phyloP scores from a whole-genome alignment of 306 rosid genomes.

The Vigna nakashimae region DNA sequence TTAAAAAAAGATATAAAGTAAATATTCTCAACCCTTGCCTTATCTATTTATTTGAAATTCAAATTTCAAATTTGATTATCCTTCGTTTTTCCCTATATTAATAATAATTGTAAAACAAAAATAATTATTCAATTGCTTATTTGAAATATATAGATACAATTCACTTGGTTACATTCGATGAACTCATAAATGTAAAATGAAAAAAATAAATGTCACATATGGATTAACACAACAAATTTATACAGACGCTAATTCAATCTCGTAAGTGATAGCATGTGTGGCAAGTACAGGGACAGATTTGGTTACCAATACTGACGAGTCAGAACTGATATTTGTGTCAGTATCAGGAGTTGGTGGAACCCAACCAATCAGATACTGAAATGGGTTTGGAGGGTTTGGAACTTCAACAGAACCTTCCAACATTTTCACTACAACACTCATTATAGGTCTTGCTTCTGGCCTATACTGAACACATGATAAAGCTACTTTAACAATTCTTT shows the following conservation, averaged over 20 bases:
- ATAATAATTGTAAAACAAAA: neutral
- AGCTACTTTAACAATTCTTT: conserved; percentile 46
- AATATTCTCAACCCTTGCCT: too few relatives aligned
- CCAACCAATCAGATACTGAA: conserved; percentile 28
- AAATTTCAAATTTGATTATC: too few relatives aligned
- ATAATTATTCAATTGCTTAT: neutral
- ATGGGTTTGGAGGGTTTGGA: conserved; percentile 48
- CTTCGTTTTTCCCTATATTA: neutral
- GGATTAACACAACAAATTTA: neutral
- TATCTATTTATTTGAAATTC: too few relatives aligned
- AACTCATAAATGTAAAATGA: neutral
- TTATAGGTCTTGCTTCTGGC: conserved; percentile 48
- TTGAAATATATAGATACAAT: neutral
- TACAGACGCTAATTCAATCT: conserved; percentile 11
- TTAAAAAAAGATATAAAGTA: too few relatives aligned
- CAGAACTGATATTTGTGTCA: neutral
- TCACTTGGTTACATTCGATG: neutral
- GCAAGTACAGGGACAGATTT: neutral
- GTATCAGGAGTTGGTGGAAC: neutral
- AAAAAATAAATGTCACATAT: neutral
- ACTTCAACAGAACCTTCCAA: conserved; percentile 55
- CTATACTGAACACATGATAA: conserved; percentile 50
- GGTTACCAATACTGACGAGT: neutral
- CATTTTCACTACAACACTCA: conserved; percentile 54
- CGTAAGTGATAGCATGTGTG: neutral